Conservation (phyloP, 2,329 filamentous ascomycete species). For the Apiospora pterosperma region DNA sequence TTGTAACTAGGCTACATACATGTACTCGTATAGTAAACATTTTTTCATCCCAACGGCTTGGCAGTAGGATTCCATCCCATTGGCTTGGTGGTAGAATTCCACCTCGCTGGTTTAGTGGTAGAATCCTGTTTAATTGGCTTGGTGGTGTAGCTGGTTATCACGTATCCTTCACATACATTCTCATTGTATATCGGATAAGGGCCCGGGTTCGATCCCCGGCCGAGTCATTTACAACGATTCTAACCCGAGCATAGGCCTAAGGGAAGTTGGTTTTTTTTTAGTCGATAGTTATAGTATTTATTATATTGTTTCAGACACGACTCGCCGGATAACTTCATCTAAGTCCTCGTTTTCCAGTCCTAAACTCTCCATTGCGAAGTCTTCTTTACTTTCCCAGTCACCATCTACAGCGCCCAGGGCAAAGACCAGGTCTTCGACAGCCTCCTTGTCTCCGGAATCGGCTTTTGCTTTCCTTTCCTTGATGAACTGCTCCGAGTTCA, state of each 20-base stretch:
- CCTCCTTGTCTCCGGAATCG: constrained; percentile 33
- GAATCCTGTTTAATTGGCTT: background rate
- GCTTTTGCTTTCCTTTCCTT: constrained; percentile 31
- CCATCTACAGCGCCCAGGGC: constrained; percentile 45
- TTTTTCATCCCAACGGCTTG: too few species aligned
- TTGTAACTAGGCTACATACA: too few species aligned
- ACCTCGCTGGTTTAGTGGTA: too few species aligned
- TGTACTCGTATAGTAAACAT: too few species aligned
- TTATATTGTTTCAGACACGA: constrained; percentile 19
- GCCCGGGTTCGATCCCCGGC: background rate
- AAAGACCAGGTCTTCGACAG: constrained; percentile 46
- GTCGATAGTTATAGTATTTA: too few species aligned
- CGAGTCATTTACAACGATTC: too few species aligned
- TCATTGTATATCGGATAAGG: background rate
- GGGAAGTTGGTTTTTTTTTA: background rate
- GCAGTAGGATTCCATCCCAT: too few species aligned
- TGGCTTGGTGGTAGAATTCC: too few species aligned
- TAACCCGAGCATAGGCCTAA: too few species aligned
- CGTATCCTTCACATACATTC: constrained; percentile 1
- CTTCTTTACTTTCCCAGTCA: constrained; percentile 42
- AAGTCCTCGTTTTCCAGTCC: constrained; percentile 44
- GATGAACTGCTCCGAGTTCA: constrained; percentile 38
- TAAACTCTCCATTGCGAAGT: constrained; percentile 45
- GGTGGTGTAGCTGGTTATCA: background rate
- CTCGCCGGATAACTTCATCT: constrained; percentile 34